phyloP scores from a whole-genome alignment of 2,329 filamentous ascomycete species.

The Monilinia fructicola region DNA sequence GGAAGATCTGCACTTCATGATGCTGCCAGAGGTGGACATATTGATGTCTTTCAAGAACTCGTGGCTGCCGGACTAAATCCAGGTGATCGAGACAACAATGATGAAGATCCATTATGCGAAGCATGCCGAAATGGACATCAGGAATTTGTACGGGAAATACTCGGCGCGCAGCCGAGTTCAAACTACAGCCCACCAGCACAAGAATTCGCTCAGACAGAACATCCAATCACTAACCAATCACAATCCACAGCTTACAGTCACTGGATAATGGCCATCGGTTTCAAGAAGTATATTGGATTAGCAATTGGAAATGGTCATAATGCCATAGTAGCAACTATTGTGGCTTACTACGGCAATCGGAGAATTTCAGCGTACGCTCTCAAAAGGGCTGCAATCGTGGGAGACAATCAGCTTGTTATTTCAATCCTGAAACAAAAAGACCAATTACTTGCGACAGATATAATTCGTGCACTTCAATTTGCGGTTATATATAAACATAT shows the following conservation, averaged over 20 bases:
- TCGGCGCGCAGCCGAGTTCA: slow-evolving; percentile 16
- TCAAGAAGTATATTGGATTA: background rate
- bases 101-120: slow-evolving; percentile 22
- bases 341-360: accelerated
- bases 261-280: slow-evolving; percentile 5
- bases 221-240: slow-evolving; percentile 18
- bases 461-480: background rate
- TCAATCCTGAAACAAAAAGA: background rate
- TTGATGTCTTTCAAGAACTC: slow-evolving; percentile 20
- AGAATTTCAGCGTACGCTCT: background rate
- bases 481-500: background rate
- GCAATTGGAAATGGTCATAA: background rate
- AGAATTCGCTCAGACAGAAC: background rate
- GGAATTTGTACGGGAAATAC: slow-evolving; percentile 25
- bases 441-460: background rate
- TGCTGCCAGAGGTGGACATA: slow-evolving; percentile 21
- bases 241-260: background rate
- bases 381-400: background rate
- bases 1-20: slow-evolving; percentile 25
- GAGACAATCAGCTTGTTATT: background rate
- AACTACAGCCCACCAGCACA: slow-evolving; percentile 18
- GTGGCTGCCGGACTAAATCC: slow-evolving; percentile 6
- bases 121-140: background rate
- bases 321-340: background rate
- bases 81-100: slow-evolving; percentile 14